Evolutionary conservation across 2,329 filamentous ascomycete species (phyloP).

Genomic region (Pseudogymnoascus sp.): DNA sequence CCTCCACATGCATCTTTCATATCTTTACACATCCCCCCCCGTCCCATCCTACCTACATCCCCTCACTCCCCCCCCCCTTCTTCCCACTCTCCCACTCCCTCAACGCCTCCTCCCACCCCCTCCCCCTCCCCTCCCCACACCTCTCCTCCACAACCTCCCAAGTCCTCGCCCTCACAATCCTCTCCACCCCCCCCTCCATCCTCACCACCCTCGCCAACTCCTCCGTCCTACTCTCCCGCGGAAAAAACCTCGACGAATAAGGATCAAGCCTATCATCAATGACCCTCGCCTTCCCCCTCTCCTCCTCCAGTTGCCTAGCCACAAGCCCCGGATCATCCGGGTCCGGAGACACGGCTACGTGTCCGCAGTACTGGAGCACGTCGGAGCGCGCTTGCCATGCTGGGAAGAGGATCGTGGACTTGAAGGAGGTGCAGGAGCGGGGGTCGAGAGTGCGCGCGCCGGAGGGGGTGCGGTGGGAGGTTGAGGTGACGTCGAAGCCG

Average conservation of each 20-base stretch:
- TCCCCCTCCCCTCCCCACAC: slow-evolving; percentile 45
- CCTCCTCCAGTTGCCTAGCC: slow-evolving; percentile 59
- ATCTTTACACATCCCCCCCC: background rate
- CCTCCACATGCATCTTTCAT: background rate
- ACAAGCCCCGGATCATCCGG: slow-evolving; percentile 74
- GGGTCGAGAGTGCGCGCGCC: slow-evolving; percentile 48
- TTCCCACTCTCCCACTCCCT: slow-evolving; percentile 46
- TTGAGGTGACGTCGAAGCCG: slow-evolving; percentile 74
- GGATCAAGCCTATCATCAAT: slow-evolving; percentile 88
- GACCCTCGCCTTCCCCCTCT: slow-evolving; percentile 59
- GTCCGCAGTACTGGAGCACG: slow-evolving; percentile 80
- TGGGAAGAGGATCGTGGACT: slow-evolving; percentile 70
- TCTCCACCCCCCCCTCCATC: slow-evolving; percentile 68
- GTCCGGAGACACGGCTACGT: slow-evolving; percentile 79
- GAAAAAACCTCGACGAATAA: slow-evolving; percentile 77
- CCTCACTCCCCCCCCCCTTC: background rate
- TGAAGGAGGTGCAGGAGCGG: slow-evolving; percentile 61
- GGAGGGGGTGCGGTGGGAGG: slow-evolving; percentile 50
- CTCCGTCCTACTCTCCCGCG: slow-evolving; percentile 71
- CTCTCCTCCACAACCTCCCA: slow-evolving; percentile 72
- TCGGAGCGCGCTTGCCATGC: slow-evolving; percentile 79
- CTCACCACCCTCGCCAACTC: slow-evolving; percentile 62
- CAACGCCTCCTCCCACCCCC: slow-evolving; percentile 57
- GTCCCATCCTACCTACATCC: background rate
- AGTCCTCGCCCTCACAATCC: slow-evolving; percentile 69